Percentiles rank a stretch among this genome's conserved stretches.
These are phyloP conservation scores for Leccinum variabile DNA, from an alignment of 1,284 basidiomycete species.

Conservation along the genomic window DNA sequence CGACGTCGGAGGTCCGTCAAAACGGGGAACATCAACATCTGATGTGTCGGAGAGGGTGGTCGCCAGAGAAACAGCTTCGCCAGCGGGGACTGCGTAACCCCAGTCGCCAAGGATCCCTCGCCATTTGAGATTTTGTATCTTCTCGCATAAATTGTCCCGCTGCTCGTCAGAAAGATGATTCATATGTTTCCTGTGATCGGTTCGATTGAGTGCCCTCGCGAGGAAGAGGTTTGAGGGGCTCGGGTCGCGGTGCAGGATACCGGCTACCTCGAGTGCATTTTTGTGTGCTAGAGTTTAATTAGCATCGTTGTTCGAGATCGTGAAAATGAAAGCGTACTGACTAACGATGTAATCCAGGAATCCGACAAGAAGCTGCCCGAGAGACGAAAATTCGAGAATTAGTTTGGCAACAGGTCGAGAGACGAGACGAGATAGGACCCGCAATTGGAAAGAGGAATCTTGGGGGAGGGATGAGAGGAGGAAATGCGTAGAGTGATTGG, in stretches of 20 bases:
- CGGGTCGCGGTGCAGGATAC: conserved; percentile 6
- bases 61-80: too few relatives aligned
- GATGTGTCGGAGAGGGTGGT: not conserved
- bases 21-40: not conserved
- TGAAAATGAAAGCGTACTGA: not conserved
- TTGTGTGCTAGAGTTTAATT: conserved; percentile 3
- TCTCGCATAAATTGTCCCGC: not conserved
- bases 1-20: not conserved
- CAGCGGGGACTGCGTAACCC: conserved; percentile 5
- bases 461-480: not conserved
- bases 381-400: conserved; percentile 5
- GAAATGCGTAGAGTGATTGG: conserved; percentile 3
- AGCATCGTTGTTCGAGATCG: not conserved
- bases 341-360: conserved; percentile 3
- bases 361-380: conserved; percentile 8
- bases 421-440: conserved; percentile 4
- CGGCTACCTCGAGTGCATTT: not conserved
- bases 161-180: not conserved
- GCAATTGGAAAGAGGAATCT: not conserved
- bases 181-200: not conserved
- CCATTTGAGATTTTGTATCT: not conserved
- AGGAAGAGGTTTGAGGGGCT: conserved; percentile 4
- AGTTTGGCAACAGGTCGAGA: conserved; percentile 2
- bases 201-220: not conserved
- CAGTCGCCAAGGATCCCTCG: conserved; percentile 6